phyloP scores from a whole-genome alignment of 2,329 filamentous ascomycete genomes.

The Thelonectria blattea region DNA sequence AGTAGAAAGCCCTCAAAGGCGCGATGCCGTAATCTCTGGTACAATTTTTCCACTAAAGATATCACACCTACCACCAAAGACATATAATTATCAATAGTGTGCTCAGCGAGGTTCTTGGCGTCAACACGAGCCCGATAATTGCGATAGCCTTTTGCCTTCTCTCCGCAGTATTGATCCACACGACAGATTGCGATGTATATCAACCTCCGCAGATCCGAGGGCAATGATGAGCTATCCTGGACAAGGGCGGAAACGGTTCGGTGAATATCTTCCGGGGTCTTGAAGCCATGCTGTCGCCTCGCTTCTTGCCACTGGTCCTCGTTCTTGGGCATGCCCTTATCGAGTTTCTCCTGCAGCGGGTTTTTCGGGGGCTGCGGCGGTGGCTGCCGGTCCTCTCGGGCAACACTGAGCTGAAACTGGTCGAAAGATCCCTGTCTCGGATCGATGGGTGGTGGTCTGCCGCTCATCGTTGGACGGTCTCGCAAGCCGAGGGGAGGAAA shows the following conservation, averaged over 20 bases:
- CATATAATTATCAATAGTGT: neutral
- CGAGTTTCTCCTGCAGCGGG: neutral
- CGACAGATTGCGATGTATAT: constrained; percentile 1
- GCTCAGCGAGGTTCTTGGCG: neutral
- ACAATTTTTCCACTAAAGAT: constrained; percentile 4
- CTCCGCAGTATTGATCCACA: neutral
- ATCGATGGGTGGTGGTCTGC: neutral
- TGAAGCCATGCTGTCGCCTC: neutral
- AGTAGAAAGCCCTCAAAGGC: constrained; percentile 7
- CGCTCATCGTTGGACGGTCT: neutral
- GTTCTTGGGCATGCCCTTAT: constrained; percentile 9
- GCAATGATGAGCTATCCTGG: neutral
- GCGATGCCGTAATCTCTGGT: constrained; percentile 1
- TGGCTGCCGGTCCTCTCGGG: neutral
- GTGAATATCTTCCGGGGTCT: neutral
- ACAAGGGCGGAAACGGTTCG: neutral
- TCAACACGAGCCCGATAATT: neutral
- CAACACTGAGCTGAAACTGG: neutral
- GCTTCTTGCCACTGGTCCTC: constrained; percentile 7
- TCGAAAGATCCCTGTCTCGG: neutral
- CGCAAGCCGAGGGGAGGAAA: neutral
- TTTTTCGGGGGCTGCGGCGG: neutral
- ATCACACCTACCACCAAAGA: neutral
- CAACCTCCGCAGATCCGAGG: neutral
- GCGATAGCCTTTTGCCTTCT: neutral